Base-by-base conservation (phyloP, 176 grass and related monocot species). In the Carex cristatella region DNA sequence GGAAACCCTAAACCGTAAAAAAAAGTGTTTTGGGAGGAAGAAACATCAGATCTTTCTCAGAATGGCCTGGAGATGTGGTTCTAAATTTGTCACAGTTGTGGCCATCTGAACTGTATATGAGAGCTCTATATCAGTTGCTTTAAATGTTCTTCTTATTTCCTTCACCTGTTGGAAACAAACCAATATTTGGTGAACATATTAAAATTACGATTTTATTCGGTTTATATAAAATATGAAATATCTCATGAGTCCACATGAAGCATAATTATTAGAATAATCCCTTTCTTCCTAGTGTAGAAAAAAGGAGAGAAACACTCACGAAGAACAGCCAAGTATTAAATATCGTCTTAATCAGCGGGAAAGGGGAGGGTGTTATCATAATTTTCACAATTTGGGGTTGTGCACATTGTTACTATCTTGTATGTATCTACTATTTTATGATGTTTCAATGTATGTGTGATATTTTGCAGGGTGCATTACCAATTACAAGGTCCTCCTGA, bases 31-130 rank as follows among this genome's bases (percentile, higher is more conserved):
- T 48, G 5, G 11, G 40, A 56, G 12, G 40, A 56, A 77, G 30
- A 18, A 58, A 49, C 33, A 53, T 94, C 84, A 92, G 27, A 92
- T 87, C 76, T 85, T 94, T 44, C 86, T 94, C 16, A 97, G 94
- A 79, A 92, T 55, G n/a, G 89, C 94, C 70, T 82, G 92, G 33
- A 97, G 87, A 88, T 97, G 92, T 30, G 87, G 87, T 69, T 91
- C 89, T 73, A 94, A 86, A 69, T 64, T 82, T 48, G 84, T 90
- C 30, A 85, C 68, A 27, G 84, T 49, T 67, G 94, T 92, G 69
- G 83, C 90, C 92, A 97, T 94, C 81, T 94, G 92, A 82, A 94
- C 90, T 3, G 92, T 67, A 27, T 97, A 94, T 0, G 92, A 92
- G 5, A 94, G 89, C 72, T 91, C 86, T 55, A 71, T 84, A 73